These are phyloP conservation scores for Imleria badia DNA, from an alignment of 768 basidiomycete genomes.

Conservation along the genomic window DNA sequence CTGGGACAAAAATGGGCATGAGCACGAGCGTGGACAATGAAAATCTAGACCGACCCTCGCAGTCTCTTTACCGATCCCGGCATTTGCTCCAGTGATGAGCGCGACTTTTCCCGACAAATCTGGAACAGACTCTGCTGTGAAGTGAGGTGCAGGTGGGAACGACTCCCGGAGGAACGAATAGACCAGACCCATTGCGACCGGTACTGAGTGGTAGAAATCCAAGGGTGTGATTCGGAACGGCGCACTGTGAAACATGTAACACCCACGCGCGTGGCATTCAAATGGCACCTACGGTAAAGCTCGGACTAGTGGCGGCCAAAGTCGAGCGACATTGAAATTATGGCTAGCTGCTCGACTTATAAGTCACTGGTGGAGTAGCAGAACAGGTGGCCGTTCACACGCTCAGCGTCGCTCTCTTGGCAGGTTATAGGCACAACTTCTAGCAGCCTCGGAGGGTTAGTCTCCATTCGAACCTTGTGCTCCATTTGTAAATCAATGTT, in stretches of 20 bases:
- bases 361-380: no score
- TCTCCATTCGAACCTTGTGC: no score
- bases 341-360: no score
- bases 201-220: neutral
- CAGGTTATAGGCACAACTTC: no score
- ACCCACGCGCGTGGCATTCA: no score
- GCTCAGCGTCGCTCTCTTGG: no score
- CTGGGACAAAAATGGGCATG: neutral
- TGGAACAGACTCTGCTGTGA: constrained; percentile 1
- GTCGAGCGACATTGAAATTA: no score
- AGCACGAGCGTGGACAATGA: neutral
- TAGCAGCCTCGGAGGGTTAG: no score
- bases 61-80: constrained; percentile 12
- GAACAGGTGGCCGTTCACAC: no score
- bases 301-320: no score
- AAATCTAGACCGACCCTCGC: constrained; percentile 3
- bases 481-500: no score
- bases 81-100: constrained; percentile 8
- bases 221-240: neutral
- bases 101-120: constrained; percentile 13
- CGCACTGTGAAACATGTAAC: neutral
- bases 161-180: neutral
- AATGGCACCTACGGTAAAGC: no score
- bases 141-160: neutral
- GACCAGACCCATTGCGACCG: constrained; percentile 1